Evolutionary conservation across 306 rosid genomes (phyloP), one percentile per base, ranked within the genome.

Genomic region (Quercus agrifolia): DNA sequence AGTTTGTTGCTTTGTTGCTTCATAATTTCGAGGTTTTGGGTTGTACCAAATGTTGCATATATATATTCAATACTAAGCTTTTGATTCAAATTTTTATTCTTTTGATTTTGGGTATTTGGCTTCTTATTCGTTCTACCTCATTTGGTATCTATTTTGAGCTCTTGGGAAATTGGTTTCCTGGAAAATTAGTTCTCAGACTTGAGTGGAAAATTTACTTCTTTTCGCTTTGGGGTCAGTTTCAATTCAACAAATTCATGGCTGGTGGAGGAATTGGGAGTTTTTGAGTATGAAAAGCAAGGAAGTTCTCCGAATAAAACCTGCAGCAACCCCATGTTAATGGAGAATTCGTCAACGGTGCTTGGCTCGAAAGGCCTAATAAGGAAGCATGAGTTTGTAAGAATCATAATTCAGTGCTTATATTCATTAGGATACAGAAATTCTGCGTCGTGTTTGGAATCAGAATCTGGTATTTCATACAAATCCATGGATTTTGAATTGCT

Each of bases 391-490:
- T 91, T 90, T 76, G 88, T 91, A 30, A 90, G 91, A 80, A 75
- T 92, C 44, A 86, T 94, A 80, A 84, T 92, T 61, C 99, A 92
- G 76, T 87, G 88, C 78, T 80, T 94, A 15, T 79, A 83, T 81
- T 88, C 95, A 74, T 82, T 91, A 79, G 97, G 97, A 44, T 92
- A 86, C 77, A 75, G 28, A 20, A 89, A 81, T 20, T 85, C 97
- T 13, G 99, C 99, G 0, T 84, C 88, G 10, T 85, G 83, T 74
- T 84, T 90, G 87, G 99, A 92, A 86, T 77, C 51, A 4, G 97
- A 94, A 84, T 94, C 99, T 63, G 96, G 92, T 30, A 80, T 91
- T 85, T 86, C 87, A 1, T 70, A 56, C 73, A 85, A 89, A 75
- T 91, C 92, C 28, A 4, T 59, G 0, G 93, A 90, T 80, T 84